Evolutionary conservation across 768 basidiomycete species (phyloP), one percentile per base, ranked within the genome.

Genomic region (Gyrodon lividus): DNA sequence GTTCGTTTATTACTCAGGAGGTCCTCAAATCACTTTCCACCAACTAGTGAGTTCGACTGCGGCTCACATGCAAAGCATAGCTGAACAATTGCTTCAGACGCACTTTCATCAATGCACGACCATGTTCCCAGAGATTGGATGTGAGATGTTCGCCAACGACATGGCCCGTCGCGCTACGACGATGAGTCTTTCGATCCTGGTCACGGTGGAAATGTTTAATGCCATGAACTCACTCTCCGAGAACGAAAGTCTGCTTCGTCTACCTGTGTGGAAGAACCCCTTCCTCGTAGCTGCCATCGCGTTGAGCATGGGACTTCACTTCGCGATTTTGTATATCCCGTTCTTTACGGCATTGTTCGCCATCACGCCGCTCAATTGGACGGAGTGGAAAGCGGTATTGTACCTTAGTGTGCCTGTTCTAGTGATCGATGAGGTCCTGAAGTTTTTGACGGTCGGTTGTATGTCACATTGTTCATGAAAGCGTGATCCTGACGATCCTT

Each of bases 181-280:
- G 19, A 92, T 98, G 80, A 95, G 92, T 57, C 75, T 99, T 30
- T 98, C 96, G 23, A 93, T 98, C 63, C 80, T 99, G 43, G 96
- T 99, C 50, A 94, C 87, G 2, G 84, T 96, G 48, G 92, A 96
- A 72, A 96, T 96, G 92, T 93, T 93, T 77, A 96, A 96, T 70
- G 92, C 92, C 31, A 92, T 94, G 88, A 98, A 98, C 72, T 98
- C 95, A 50, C 77, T 99, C 20, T 96, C 93, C 17, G 96, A 99
- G 73, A 98, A 97, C 70, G 96, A 98, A 75, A 92, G 89, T 54
- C 72, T 99, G 54, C 72, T 99, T 45, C 79, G 80, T 28, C 74
- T 99, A 39, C 96, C 96, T 3, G 69, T 97, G 20, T 99, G 96
- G 96, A 87, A 85, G 72, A 99, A 99, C 70, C 84, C 83, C 51